Evolutionary conservation across 2,329 filamentous ascomycete species (phyloP).

Genomic region (Cyphellophora attinorum): DNA sequence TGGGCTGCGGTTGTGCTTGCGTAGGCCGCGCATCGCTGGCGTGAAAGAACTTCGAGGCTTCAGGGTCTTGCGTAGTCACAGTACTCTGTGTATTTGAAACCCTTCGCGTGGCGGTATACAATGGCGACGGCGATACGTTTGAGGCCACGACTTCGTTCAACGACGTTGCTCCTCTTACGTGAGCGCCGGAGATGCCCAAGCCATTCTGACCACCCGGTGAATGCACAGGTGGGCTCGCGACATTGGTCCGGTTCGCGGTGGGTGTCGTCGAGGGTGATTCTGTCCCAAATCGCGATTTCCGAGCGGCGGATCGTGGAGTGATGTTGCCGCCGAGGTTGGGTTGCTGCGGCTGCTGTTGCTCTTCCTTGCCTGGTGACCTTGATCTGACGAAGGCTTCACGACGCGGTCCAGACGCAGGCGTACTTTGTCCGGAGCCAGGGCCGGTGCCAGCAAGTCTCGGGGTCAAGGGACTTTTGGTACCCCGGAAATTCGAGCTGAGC

Average conservation of each 20-base stretch:
- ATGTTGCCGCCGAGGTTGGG: slow-evolving; percentile 56
- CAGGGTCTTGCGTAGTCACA: slow-evolving; percentile 24
- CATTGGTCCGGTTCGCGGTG: background rate
- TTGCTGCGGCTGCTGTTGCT: no score
- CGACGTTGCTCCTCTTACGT: no score
- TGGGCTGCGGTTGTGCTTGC: background rate
- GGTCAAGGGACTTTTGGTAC: slow-evolving; percentile 46
- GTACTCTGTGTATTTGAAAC: slow-evolving; percentile 28
- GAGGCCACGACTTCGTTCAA: slow-evolving; percentile 5
- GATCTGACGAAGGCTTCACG: slow-evolving; percentile 11
- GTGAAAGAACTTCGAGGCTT: slow-evolving; percentile 72
- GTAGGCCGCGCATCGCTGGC: slow-evolving; percentile 58
- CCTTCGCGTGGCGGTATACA: slow-evolving; percentile 14
- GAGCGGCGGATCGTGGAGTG: slow-evolving; percentile 67
- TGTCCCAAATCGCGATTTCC: slow-evolving; percentile 58
- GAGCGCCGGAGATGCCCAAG: no score
- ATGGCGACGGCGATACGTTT: slow-evolving; percentile 5
- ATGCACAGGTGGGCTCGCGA: no score
- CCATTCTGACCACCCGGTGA: no score
- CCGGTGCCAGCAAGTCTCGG: slow-evolving; percentile 45
- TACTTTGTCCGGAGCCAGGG: slow-evolving; percentile 24
- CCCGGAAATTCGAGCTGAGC: slow-evolving; percentile 52
- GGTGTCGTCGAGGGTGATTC: slow-evolving; percentile 51
- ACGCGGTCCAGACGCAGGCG: no score
- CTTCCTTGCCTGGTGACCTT: slow-evolving; percentile 33